These are phyloP conservation scores for Delonix regia DNA, from an alignment of 306 rosid species.

Conservation along the genomic window DNA sequence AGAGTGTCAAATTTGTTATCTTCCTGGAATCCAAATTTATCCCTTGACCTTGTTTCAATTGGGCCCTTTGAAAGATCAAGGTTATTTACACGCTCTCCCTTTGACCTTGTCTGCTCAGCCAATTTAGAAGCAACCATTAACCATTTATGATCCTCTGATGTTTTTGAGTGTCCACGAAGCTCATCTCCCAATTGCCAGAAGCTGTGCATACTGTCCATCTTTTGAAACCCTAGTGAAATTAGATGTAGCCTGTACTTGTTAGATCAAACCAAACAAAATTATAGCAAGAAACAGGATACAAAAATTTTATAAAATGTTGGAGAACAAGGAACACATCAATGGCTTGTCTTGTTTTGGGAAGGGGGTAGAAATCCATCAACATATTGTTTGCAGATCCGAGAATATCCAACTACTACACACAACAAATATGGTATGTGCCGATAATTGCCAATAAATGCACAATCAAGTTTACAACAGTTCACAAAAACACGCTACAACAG, in stretches of 20 bases:
- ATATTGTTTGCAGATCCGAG: background rate
- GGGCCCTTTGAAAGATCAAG: conserved; percentile 86
- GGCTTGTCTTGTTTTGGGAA: background rate
- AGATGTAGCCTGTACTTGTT: conserved; percentile 24
- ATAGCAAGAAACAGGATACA: background rate
- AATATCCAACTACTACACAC: background rate
- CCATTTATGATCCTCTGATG: conserved; percentile 96
- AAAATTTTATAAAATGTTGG: background rate
- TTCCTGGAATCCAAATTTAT: conserved; percentile 85
- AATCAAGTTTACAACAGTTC: conserved; percentile 8
- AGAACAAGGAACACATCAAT: background rate
- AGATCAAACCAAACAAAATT: conserved; percentile 1
- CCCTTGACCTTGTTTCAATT: conserved; percentile 71
- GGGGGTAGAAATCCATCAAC: background rate
- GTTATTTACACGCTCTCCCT: conserved; percentile 91
- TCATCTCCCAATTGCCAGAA: conserved; percentile 98
- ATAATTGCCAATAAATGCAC: background rate
- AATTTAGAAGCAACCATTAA: conserved; percentile 85
- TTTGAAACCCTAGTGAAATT: conserved; percentile 45
- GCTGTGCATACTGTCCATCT: conserved; percentile 80
- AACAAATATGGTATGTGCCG: background rate
- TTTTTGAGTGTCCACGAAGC: conserved; percentile 94
- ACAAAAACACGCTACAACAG: background rate
- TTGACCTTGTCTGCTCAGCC: conserved; percentile 91
- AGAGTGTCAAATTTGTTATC: conserved; percentile 87